Evolutionary conservation across 148 eudicot genomes (phyloP).

Genomic region (Simmondsia chinensis): DNA sequence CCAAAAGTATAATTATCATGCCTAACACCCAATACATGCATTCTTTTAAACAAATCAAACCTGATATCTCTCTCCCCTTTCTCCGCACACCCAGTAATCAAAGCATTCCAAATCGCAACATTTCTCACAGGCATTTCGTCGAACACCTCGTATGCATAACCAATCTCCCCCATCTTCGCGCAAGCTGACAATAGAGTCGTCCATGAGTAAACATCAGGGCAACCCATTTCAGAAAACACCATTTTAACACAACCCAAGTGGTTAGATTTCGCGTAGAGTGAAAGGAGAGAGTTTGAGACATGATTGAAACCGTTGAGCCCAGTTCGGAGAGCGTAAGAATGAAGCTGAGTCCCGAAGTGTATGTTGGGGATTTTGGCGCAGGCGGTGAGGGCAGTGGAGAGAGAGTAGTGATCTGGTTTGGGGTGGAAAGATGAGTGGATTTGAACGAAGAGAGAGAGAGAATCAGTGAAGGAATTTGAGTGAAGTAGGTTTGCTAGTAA

Average conservation of each 20-base stretch:
- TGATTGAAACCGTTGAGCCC: conserved; percentile 41
- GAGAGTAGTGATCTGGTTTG: conserved; percentile 65
- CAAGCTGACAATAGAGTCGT: conserved; percentile 67
- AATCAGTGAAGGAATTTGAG: conserved; percentile 26
- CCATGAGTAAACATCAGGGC: conserved; percentile 76
- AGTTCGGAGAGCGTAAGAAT: conserved; percentile 31
- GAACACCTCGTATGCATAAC: conserved; percentile 42
- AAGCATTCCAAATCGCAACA: conserved; percentile 67
- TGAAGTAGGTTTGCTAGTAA: conserved; percentile 37
- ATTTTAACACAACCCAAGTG: conserved; percentile 35
- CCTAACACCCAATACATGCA: conserved; percentile 44
- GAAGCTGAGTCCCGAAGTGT: conserved; percentile 48
- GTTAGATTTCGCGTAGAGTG: conserved; percentile 39
- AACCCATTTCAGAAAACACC: conserved; percentile 41
- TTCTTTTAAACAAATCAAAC: conserved; percentile 42
- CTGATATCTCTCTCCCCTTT: conserved; percentile 27
- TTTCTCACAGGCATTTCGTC: conserved; percentile 45
- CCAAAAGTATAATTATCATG: conserved; percentile 69
- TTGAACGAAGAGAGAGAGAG: conserved; percentile 42
- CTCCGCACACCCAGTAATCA: conserved; percentile 61
- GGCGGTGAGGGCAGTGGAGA: conserved; percentile 64
- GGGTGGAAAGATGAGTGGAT: conserved; percentile 40
- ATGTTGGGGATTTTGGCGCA: conserved; percentile 23
- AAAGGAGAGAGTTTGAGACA: conserved; percentile 57
- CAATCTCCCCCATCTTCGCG: conserved; percentile 48